These are phyloP conservation scores for Phtheirospermum japonicum DNA, from an alignment of 257 asterid genomes.

Conservation along the genomic window DNA sequence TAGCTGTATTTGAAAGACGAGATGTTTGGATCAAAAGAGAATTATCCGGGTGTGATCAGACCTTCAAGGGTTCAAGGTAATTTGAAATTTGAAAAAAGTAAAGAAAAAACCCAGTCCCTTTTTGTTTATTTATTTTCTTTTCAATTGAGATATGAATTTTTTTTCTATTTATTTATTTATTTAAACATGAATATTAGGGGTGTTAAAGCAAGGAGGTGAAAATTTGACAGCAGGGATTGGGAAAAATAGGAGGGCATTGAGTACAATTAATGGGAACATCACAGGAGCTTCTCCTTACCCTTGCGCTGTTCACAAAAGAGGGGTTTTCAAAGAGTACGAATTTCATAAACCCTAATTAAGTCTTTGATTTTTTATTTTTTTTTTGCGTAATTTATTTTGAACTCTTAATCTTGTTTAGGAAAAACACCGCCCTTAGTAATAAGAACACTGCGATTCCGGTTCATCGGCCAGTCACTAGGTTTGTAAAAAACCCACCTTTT, in stretches of 20 bases:
- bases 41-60: conserved; percentile 44
- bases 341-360: background rate
- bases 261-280: conserved; percentile 60
- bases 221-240: conserved; percentile 25
- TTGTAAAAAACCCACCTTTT: conserved; percentile 18
- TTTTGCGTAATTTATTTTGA: background rate
- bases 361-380: background rate
- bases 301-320: conserved; percentile 62
- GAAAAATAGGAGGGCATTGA: conserved; percentile 68
- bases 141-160: no score
- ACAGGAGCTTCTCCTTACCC: conserved; percentile 52
- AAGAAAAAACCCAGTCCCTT: no score
- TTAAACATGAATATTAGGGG: background rate
- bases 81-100: background rate
- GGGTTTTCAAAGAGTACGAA: conserved; percentile 54
- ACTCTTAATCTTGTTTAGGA: conserved; percentile 41
- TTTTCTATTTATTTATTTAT: no score
- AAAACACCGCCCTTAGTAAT: conserved; percentile 31
- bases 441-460: conserved; percentile 45
- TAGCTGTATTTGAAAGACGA: conserved; percentile 26
- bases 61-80: conserved; percentile 59
- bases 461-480: conserved; percentile 85
- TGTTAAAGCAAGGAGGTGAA: background rate
- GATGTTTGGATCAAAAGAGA: conserved; percentile 77
- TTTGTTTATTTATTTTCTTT: no score